phyloP scores from a whole-genome alignment of 2,329 filamentous ascomycete genomes.

The Leptographium flavum region DNA sequence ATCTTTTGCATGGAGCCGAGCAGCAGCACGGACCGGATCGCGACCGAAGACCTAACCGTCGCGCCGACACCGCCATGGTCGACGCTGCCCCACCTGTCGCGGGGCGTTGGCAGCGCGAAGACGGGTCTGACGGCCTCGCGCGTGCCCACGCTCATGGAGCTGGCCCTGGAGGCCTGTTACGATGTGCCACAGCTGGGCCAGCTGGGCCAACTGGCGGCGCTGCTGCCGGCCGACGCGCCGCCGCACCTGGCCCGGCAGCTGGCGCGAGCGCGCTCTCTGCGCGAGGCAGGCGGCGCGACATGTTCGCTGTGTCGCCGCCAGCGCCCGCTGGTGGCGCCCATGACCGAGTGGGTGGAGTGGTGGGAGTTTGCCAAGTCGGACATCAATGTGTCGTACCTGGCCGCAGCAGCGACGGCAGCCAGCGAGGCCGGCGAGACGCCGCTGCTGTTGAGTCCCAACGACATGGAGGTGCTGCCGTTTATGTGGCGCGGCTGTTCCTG shows the following conservation, averaged over 20 bases:
- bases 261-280: conserved; percentile 23
- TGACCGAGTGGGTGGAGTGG: conserved; percentile 50
- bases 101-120: background rate
- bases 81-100: background rate
- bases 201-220: conserved; percentile 25
- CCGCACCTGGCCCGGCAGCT: conserved; percentile 26
- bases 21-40: conserved; percentile 1
- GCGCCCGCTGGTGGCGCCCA: conserved; percentile 29
- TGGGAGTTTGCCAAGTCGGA: conserved; percentile 23
- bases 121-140: conserved; percentile 5
- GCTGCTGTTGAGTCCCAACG: conserved; percentile 19
- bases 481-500: conserved; percentile 34
- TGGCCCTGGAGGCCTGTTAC: conserved; percentile 32
- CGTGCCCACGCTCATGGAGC: conserved; percentile 36
- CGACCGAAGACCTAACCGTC: conserved; percentile 6
- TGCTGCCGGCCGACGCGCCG: conserved; percentile 26
- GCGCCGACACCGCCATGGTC: conserved; percentile 3
- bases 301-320: conserved; percentile 38
- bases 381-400: background rate
- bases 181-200: conserved; percentile 26
- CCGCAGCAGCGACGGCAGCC: conserved; percentile 10
- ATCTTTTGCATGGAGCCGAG: background rate
- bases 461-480: conserved; percentile 26
- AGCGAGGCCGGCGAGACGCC: conserved; percentile 5
- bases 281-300: conserved; percentile 30